A percentile compares a stretch with the other conserved stretches of the same genome.
Conservation (phyloP, 768 basidiomycete species). For the Stropharia rugosoannulata region DNA sequence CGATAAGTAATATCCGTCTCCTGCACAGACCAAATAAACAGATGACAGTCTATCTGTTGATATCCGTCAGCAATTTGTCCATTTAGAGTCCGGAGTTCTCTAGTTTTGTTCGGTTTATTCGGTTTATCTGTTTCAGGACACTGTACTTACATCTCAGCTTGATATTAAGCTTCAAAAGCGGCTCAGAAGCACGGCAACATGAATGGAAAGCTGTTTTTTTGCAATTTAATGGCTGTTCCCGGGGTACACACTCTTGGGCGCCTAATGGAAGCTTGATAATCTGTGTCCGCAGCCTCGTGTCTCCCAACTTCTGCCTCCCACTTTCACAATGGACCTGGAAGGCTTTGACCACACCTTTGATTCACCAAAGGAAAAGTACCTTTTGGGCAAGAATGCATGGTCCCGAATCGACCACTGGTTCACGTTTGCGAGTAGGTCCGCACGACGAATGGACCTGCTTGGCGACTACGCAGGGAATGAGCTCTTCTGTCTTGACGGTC, state of each 20-base stretch:
- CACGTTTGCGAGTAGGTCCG: slow-evolving; percentile 8
- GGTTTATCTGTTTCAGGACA: no score
- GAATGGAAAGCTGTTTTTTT: no score
- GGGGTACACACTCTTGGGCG: neutral
- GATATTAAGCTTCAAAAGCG: no score
- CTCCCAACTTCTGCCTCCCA: neutral
- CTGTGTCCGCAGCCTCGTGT: neutral
- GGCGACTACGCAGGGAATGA: slow-evolving; percentile 72
- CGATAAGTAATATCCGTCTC: no score
- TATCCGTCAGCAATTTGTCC: no score
- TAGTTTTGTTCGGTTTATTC: no score
- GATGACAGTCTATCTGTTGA: no score
- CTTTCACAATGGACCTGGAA: slow-evolving; percentile 4
- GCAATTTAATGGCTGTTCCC: no score
- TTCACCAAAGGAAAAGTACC: neutral
- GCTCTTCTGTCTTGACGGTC: slow-evolving; percentile 66
- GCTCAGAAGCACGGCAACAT: no score
- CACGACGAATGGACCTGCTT: slow-evolving; percentile 60
- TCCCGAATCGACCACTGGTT: slow-evolving; percentile 16
- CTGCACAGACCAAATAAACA: no score
- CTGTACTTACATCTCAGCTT: no score
- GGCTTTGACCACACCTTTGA: neutral
- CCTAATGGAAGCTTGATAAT: neutral
- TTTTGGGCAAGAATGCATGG: neutral
- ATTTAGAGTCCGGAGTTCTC: no score